These are phyloP conservation scores for Ruellia speciosa DNA, from an alignment of 305 asterid genomes.

Conservation along the genomic window DNA sequence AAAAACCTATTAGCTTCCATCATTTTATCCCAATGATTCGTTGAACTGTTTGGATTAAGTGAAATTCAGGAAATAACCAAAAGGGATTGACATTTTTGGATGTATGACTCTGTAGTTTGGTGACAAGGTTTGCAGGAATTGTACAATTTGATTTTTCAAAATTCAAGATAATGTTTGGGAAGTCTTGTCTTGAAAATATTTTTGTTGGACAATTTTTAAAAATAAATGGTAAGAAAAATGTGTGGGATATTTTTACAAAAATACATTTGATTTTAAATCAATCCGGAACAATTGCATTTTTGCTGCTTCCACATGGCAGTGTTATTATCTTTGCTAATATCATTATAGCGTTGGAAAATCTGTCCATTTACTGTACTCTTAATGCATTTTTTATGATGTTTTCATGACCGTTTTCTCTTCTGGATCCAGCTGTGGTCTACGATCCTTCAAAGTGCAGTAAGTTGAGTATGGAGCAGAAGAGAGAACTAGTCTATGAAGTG, in stretches of 20 bases:
- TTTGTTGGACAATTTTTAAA: too few species aligned
- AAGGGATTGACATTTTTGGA: neutral
- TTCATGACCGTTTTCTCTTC: conserved; percentile 12
- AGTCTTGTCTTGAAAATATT: too few species aligned
- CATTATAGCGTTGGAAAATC: neutral
- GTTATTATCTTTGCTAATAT: neutral
- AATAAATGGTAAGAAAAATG: too few species aligned
- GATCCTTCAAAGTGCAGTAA: conserved; percentile 50
- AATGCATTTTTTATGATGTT: neutral
- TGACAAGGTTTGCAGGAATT: too few species aligned
- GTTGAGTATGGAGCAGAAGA: conserved; percentile 64
- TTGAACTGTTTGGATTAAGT: neutral
- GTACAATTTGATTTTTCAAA: too few species aligned
- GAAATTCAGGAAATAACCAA: neutral
- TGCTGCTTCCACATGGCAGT: too few species aligned
- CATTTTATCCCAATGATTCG: neutral
- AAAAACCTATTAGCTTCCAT: neutral
- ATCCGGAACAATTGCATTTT: too few species aligned
- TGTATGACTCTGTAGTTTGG: neutral
- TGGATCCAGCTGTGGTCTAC: conserved; percentile 40
- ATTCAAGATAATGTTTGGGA: too few species aligned
- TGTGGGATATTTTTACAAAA: too few species aligned
- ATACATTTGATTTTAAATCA: too few species aligned
- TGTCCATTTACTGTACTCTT: neutral
- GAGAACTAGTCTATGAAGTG: conserved; percentile 55